phyloP scores from a whole-genome alignment of 108 stramenopile genomes.

The Craspedostauros australis region DNA sequence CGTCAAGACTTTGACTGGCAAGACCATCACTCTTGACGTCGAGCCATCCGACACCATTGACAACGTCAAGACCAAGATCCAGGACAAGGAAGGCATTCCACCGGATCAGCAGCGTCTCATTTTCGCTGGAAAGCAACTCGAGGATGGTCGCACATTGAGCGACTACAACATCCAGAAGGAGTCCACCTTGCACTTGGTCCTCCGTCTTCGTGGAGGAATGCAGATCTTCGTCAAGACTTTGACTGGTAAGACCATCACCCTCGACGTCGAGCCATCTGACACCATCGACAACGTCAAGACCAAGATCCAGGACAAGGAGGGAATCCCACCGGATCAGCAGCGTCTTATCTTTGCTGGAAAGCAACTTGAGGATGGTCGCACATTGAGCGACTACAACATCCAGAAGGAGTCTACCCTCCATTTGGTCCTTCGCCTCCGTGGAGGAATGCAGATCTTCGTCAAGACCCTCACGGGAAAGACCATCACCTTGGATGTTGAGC shows the following conservation, averaged over 20 bases:
- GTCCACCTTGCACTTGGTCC: conserved; percentile 79
- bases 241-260: conserved; percentile 73
- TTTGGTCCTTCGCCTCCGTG: conserved; percentile 73
- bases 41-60: conserved; percentile 9
- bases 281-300: conserved; percentile 83
- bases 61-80: conserved; percentile 16
- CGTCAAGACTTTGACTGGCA: conserved; percentile 90
- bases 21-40: conserved; percentile 89
- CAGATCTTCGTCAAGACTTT: conserved; percentile 87
- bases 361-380: conserved; percentile 87
- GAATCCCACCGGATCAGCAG: conserved; percentile 83
- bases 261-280: conserved; percentile 92
- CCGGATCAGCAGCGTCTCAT: conserved; percentile 96
- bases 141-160: conserved; percentile 72
- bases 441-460: conserved; percentile 80
- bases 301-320: conserved; percentile 87
- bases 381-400: conserved; percentile 89
- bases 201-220: conserved; percentile 72
- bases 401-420: conserved; percentile 82
- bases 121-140: conserved; percentile 95
- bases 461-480: conserved; percentile 89
- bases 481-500: conserved; percentile 2
- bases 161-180: conserved; percentile 83
- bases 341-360: conserved; percentile 85
- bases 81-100: conserved; percentile 96